Conservation (phyloP, 345 rosid genomes). For the Boechera retrofracta region DNA sequence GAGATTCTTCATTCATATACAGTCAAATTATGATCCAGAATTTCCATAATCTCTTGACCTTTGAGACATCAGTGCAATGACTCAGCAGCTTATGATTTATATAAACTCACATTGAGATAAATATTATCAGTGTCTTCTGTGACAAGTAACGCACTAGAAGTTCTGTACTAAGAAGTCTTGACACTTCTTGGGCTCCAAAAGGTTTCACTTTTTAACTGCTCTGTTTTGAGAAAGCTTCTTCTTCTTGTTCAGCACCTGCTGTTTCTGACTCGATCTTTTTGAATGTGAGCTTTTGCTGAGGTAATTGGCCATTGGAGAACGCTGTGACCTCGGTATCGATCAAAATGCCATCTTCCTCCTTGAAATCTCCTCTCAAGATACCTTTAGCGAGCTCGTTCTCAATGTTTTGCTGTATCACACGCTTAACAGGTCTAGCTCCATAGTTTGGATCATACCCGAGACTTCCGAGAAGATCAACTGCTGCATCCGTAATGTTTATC, state of each 20-base stretch:
- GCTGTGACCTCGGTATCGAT: slow-evolving; percentile 81
- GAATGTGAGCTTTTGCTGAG: slow-evolving; percentile 86
- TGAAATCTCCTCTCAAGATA: slow-evolving; percentile 86
- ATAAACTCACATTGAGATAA: slow-evolving; percentile 24
- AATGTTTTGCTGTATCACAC: slow-evolving; percentile 92
- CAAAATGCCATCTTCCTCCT: slow-evolving; percentile 72
- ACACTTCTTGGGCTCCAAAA: background rate
- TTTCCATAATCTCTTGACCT: slow-evolving; percentile 8
- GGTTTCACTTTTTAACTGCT: slow-evolving; percentile 27
- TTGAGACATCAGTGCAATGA: slow-evolving; percentile 22
- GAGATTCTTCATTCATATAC: slow-evolving; percentile 34
- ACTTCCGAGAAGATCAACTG: slow-evolving; percentile 78
- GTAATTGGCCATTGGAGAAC: slow-evolving; percentile 73
- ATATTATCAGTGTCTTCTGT: slow-evolving; percentile 11
- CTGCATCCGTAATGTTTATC: slow-evolving; percentile 68
- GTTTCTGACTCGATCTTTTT: slow-evolving; percentile 49
- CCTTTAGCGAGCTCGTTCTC: slow-evolving; percentile 98
- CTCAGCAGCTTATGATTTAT: slow-evolving; percentile 17
- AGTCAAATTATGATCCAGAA: slow-evolving; percentile 21
- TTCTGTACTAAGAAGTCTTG: slow-evolving; percentile 10
- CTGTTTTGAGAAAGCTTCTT: slow-evolving; percentile 43
- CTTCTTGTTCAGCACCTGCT: slow-evolving; percentile 48
- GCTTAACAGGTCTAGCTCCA: slow-evolving; percentile 97
- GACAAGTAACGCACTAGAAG: slow-evolving; percentile 12
- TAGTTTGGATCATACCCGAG: slow-evolving; percentile 96